Percentiles rank a stretch among this genome's conserved stretches.
Conservation (phyloP, 2,329 filamentous ascomycete species). For the Thelonectria olida region DNA sequence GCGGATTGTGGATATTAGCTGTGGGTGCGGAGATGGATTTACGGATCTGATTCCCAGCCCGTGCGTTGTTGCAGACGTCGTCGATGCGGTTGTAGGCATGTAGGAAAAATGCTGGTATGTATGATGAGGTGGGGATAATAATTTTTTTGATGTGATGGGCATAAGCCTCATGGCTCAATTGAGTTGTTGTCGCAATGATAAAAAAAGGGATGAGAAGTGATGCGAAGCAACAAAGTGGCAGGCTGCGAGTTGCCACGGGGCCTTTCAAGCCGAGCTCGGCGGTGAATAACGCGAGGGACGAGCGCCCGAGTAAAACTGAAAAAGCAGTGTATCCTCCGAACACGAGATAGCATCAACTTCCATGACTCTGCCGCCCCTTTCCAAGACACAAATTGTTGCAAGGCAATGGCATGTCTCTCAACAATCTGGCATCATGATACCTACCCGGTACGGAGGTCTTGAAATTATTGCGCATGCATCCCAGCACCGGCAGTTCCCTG, state of each 20-base stretch:
- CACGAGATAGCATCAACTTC: conserved; percentile 13
- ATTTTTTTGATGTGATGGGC: neutral
- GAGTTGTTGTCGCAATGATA: neutral
- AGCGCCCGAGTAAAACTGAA: conserved; percentile 10
- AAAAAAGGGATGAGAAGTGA: neutral
- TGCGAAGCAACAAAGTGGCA: conserved; percentile 5
- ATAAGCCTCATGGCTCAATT: neutral
- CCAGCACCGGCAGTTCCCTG: conserved; percentile 27
- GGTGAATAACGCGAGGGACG: conserved; percentile 36
- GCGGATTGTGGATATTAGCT: neutral
- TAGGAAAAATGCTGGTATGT: neutral
- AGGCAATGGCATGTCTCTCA: neutral
- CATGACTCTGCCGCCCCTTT: neutral
- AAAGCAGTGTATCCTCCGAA: conserved; percentile 21
- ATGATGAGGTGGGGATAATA: neutral
- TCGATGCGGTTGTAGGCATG: conserved; percentile 11
- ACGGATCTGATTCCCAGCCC: conserved; percentile 21
- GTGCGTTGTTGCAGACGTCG: conserved; percentile 2
- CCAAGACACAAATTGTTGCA: neutral
- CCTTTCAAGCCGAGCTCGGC: conserved; percentile 36
- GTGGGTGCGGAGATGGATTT: conserved; percentile 19
- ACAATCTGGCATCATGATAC: neutral
- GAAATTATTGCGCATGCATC: conserved; percentile 1
- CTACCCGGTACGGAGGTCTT: neutral
- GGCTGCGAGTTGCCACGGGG: conserved; percentile 15